Conservation (phyloP, 2,329 filamentous ascomycete species). For the Hypoxylon sp. region DNA sequence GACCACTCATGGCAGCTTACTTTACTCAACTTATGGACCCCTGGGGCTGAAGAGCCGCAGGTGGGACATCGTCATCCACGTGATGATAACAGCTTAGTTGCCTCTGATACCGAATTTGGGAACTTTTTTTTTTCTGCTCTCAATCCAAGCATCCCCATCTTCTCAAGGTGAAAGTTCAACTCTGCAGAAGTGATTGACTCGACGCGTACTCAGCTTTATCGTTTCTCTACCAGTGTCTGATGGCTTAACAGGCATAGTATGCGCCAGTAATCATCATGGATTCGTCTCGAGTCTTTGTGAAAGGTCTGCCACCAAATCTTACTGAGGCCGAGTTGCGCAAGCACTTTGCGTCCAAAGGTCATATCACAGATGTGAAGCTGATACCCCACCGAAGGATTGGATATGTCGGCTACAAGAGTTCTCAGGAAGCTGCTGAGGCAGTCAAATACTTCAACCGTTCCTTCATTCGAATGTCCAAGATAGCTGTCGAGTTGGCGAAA, state of each 20-base stretch:
- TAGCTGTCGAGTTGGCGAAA: slow-evolving; percentile 87
- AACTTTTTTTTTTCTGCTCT: slow-evolving; percentile 28
- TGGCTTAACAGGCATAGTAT: neutral
- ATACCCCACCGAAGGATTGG: slow-evolving; percentile 91
- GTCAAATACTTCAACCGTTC: slow-evolving; percentile 96
- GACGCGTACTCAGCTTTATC: neutral
- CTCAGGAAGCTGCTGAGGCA: slow-evolving; percentile 83
- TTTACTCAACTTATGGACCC: slow-evolving; percentile 14
- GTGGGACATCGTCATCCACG: slow-evolving; percentile 25
- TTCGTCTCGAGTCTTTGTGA: slow-evolving; percentile 81
- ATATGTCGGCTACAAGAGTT: slow-evolving; percentile 91
- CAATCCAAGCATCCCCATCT: neutral
- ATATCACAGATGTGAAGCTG: slow-evolving; percentile 92
- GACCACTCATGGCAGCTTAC: slow-evolving; percentile 5
- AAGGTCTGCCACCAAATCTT: slow-evolving; percentile 86
- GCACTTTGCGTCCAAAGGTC: slow-evolving; percentile 82
- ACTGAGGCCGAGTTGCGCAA: slow-evolving; percentile 87
- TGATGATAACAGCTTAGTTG: slow-evolving; percentile 35
- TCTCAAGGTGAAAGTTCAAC: neutral
- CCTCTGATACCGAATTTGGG: slow-evolving; percentile 19
- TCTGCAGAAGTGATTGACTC: neutral
- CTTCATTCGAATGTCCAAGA: slow-evolving; percentile 96
- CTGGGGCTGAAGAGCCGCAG: slow-evolving; percentile 38
- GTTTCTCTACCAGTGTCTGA: neutral
- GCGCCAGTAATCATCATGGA: slow-evolving; percentile 54